Evolutionary conservation across 164 flowering plant species (phyloP), one percentile per base, ranked within the genome.

Genomic region (Stephania japonica): DNA sequence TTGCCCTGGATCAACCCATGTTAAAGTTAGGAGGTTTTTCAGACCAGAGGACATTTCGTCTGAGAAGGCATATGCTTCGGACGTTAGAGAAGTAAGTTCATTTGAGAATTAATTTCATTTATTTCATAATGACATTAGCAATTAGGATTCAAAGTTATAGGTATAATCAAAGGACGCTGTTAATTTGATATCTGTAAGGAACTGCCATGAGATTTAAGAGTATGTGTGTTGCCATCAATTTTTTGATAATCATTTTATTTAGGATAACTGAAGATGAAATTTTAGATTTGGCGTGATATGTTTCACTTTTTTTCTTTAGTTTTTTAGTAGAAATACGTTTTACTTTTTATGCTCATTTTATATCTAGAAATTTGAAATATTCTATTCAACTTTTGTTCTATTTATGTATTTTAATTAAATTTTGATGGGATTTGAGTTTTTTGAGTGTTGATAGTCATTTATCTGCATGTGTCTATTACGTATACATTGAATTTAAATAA

Each of bases 21-120:
- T 90, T 53, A 87, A 86, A 77, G 87, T 91, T 49, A 78, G 91
- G 73, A 87, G 97, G 81, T 95, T 90, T 82, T 95, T 84, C 81
- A 85, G 98, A 70, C 98, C 99, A 23, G 98, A 95, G 75, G 99
- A 95, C 47, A 77, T 91, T 63, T 93, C 98, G 67, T 61, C 81
- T 21, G 92, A 92, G 74, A 91, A 93, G 80, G 95, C 98, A 32
- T 91, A 95, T 81, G 74, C 68, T 42, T 91, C 97, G 27, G 97
- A 95, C 78, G 83, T 93, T 72, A 84, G 88, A 75, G 99, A 95
- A 85, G 99, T 95, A 84, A 71, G 74, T 42, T 16, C 26, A 5
- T 41, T 61, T 42, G 21, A n/a, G 21, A 59, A 6, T 59, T 59
- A n/a, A 59, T 19, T 56, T 56, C 62, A 56, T 56, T n/a, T 19